Evolutionary conservation across 768 basidiomycete genomes (phyloP).

Genomic region (Leccinum olivaceopallidum): DNA sequence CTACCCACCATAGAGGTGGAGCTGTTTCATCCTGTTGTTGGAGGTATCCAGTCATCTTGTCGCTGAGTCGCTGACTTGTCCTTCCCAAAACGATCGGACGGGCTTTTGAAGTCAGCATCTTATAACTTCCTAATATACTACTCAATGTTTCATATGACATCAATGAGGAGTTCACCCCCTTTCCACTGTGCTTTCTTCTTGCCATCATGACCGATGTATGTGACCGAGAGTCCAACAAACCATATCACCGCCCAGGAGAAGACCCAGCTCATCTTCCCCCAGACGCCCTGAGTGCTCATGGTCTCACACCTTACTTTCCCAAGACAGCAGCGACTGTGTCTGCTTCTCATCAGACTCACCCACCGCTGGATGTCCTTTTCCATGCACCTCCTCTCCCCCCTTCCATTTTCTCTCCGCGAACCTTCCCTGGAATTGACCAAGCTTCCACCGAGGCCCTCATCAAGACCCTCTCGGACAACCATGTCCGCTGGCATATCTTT

Average conservation of each 20-base stretch:
- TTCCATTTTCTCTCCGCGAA: slow-evolving; percentile 34
- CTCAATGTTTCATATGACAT: too few relatives aligned
- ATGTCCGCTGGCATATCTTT: slow-evolving; percentile 54
- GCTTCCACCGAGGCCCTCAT: slow-evolving; percentile 42
- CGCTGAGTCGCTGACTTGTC: too few relatives aligned
- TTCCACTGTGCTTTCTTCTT: background rate
- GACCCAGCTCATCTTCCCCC: slow-evolving; percentile 24
- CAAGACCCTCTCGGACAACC: slow-evolving; percentile 48
- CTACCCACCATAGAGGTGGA: background rate
- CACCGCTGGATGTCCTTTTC: slow-evolving; percentile 23
- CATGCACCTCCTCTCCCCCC: slow-evolving; percentile 29
- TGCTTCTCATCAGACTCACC: slow-evolving; percentile 5
- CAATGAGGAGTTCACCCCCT: background rate
- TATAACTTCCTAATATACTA: too few relatives aligned
- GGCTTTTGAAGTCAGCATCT: too few relatives aligned
- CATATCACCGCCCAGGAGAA: slow-evolving; percentile 18
- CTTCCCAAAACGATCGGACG: background rate
- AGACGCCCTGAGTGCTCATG: slow-evolving; percentile 21
- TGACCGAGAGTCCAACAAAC: slow-evolving; percentile 15
- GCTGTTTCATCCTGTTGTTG: background rate
- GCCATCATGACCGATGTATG: slow-evolving; percentile 15
- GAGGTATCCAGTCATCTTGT: background rate
- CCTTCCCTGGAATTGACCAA: slow-evolving; percentile 36
- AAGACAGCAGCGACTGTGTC: slow-evolving; percentile 15
- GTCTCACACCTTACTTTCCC: slow-evolving; percentile 22